Percentiles rank a stretch among this genome's conserved stretches.
Evolutionary conservation across 805 yeast species (phyloP).

Genomic region (Ogataea sp.): DNA sequence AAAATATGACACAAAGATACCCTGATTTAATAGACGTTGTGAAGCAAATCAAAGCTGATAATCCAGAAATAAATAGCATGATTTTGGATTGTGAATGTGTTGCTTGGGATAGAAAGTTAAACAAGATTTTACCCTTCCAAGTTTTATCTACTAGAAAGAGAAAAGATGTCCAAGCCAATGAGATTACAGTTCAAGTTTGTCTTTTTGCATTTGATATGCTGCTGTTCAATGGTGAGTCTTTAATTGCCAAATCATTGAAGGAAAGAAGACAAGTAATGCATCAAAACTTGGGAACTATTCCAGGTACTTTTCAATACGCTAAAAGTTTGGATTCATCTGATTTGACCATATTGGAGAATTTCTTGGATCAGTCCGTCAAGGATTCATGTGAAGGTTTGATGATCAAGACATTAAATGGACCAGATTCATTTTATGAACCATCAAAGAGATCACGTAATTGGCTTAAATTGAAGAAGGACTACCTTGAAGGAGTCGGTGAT

Average conservation of each 20-base stretch:
- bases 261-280: constrained; percentile 62
- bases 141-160: constrained; percentile 88
- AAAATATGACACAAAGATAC: constrained; percentile 92
- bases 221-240: constrained; percentile 63
- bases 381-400: constrained; percentile 93
- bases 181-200: constrained; percentile 86
- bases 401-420: constrained; percentile 83
- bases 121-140: constrained; percentile 90
- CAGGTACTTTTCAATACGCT: constrained; percentile 81
- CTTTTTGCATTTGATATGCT: constrained; percentile 86
- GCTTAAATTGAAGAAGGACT: constrained; percentile 93
- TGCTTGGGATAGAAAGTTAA: constrained; percentile 79
- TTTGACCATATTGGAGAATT: constrained; percentile 67
- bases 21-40: constrained; percentile 79
- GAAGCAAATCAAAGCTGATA: constrained; percentile 30
- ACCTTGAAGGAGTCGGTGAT: constrained; percentile 92
- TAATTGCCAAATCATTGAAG: constrained; percentile 56
- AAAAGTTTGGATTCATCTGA: constrained; percentile 63
- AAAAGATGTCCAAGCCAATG: constrained; percentile 81
- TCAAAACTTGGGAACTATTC: constrained; percentile 47
- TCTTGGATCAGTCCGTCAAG: constrained; percentile 81
- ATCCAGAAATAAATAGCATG: constrained; percentile 40
- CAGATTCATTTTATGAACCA: constrained; percentile 83
- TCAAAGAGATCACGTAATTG: constrained; percentile 92
- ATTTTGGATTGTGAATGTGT: constrained; percentile 96